Conservation (phyloP, 495 filamentous ascomycete species). For the Opeltia flavorubescens region DNA sequence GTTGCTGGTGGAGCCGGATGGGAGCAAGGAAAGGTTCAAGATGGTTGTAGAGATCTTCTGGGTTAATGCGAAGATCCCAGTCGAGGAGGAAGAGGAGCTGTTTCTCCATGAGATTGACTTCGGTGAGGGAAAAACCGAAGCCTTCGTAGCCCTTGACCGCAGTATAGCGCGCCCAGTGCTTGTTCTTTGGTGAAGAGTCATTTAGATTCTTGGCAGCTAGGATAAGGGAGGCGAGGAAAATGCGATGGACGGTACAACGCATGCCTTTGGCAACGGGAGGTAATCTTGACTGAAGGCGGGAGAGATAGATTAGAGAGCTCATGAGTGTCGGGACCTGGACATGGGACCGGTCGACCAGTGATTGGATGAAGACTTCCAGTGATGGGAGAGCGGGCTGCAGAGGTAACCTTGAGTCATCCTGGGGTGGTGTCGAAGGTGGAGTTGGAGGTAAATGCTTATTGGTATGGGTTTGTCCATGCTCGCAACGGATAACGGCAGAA, state of each 20-base stretch:
- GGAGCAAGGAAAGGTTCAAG: slow-evolving; percentile 80
- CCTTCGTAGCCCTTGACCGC: slow-evolving; percentile 55
- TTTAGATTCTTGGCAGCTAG: slow-evolving; percentile 70
- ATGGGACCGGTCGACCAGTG: slow-evolving; percentile 79
- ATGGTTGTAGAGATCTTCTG: slow-evolving; percentile 74
- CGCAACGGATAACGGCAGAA: slow-evolving; percentile 80
- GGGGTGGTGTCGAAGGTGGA: slow-evolving; percentile 52
- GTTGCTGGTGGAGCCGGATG: slow-evolving; percentile 42
- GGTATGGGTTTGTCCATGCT: slow-evolving; percentile 36
- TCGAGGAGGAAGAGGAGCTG: slow-evolving; percentile 87
- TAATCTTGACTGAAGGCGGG: slow-evolving; percentile 64
- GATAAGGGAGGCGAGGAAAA: slow-evolving; percentile 69
- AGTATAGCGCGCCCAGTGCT: slow-evolving; percentile 96
- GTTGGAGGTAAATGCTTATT: slow-evolving; percentile 50
- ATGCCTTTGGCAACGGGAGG: slow-evolving; percentile 94
- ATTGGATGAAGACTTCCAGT: slow-evolving; percentile 79
- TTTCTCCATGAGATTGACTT: slow-evolving; percentile 98
- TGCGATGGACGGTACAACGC: slow-evolving; percentile 87
- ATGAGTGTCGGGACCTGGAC: slow-evolving; percentile 95
- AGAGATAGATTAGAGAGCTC: slow-evolving; percentile 88
- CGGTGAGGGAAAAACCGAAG: slow-evolving; percentile 85
- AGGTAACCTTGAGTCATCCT: slow-evolving; percentile 29
- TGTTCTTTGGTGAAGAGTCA: slow-evolving; percentile 96
- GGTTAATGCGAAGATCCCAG: slow-evolving; percentile 76
- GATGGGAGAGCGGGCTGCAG: slow-evolving; percentile 49